Conservation (phyloP, 2,329 filamentous ascomycete genomes). For the Xylariaceae sp. region DNA sequence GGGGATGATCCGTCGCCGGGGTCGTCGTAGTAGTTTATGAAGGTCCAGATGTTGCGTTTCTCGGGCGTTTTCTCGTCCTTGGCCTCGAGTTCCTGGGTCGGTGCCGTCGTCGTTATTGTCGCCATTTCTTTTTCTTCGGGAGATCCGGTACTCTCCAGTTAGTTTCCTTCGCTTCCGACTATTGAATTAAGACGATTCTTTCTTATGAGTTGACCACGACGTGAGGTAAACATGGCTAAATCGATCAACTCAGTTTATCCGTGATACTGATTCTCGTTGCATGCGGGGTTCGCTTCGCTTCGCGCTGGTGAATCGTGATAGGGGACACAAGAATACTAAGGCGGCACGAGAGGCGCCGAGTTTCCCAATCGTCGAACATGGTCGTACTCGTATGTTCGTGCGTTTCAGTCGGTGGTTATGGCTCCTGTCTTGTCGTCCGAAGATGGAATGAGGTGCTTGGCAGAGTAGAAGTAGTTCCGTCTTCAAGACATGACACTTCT, state of each 20-base stretch:
- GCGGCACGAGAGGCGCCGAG: slow-evolving; percentile 9
- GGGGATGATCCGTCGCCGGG: slow-evolving; percentile 29
- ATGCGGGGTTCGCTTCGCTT: slow-evolving; percentile 6
- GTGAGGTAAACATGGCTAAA: neutral
- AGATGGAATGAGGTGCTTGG: neutral
- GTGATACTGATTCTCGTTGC: slow-evolving; percentile 8
- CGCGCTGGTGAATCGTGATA: slow-evolving; percentile 1
- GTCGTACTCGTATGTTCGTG: neutral
- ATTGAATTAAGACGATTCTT: no score
- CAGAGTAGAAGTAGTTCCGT: no score
- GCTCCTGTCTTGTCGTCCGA: neutral
- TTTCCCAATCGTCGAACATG: neutral
- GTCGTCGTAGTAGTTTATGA: slow-evolving; percentile 31
- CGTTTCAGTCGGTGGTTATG: neutral
- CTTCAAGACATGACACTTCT: neutral
- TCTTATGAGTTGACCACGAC: neutral
- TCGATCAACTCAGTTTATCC: slow-evolving; percentile 16
- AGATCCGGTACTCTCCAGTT: neutral
- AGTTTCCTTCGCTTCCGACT: no score
- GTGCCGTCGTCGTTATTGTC: slow-evolving; percentile 6
- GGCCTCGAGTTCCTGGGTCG: slow-evolving; percentile 4
- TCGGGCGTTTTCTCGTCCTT: slow-evolving; percentile 2
- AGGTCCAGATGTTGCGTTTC: slow-evolving; percentile 22
- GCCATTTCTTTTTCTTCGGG: slow-evolving; percentile 3
- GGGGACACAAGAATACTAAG: slow-evolving; percentile 3